Evolutionary conservation across 495 filamentous ascomycete genomes (phyloP), one percentile per base, ranked within the genome.

Genomic region (Penicillium dipodomyicola): DNA sequence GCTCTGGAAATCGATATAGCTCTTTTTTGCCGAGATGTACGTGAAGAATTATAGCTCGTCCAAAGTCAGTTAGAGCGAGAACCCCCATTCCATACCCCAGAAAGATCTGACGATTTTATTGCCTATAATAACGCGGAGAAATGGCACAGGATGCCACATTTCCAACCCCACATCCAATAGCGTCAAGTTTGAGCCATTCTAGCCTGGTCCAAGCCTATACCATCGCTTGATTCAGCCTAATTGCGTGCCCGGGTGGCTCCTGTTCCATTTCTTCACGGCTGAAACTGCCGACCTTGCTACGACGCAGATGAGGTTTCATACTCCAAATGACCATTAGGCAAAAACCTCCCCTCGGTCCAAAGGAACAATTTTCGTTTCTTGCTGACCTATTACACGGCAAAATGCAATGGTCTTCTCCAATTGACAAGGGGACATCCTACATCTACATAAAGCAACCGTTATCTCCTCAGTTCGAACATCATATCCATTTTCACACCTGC

Each of bases 101-200:
- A 43, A 19, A 40, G 33, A 49, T 49, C 47, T 49, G 47, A 4
- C 23, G 35, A 19, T 19, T 12, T 29, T 40, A 29, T 52, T 52
- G 33, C 33, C 49, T 52, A 17, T n/a, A 52, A 41, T 4, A 29
- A 43, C 27, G 50, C 50, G 50, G 50, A 39, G 50, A 32, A 43
- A 14, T 27, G 11, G 20, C 33, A 9, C n/a, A 9, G 10, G 1
- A 9, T 7, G n/a, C 33, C 37, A 29, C 15, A 40, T 12, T 27
- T 41, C 5, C 49, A 51, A 40, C 14, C 11, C 9, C 22, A 30
- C 15, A 42, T 12, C 37, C 50, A 41, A 33, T 52, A 30, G 17
- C 19, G 27, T 37, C 19, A 4, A 7, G 6, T 32, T 30, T 42
- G 22, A 29, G 7, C 22, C 14, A n/a, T 3, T 17, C n/a, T 40